Conservation (phyloP, 2,329 filamentous ascomycete genomes). For the Trichoderma aggressivum region DNA sequence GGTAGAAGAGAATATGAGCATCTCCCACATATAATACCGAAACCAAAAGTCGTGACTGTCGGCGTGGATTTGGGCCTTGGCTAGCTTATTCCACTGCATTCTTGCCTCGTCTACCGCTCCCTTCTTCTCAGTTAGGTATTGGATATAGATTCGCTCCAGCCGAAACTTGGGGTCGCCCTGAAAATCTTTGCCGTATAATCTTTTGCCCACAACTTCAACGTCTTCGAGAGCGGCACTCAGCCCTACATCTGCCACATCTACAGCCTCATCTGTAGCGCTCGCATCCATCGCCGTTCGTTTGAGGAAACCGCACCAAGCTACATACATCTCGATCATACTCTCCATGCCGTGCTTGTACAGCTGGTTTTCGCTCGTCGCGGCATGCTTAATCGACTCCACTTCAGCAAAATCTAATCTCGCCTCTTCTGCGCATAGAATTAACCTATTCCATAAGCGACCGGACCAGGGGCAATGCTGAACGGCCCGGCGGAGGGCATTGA, state of each 20-base stretch:
- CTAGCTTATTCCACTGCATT: constrained; percentile 70
- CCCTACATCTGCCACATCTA: constrained; percentile 86
- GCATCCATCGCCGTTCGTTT: constrained; percentile 78
- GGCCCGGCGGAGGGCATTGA: constrained; percentile 74
- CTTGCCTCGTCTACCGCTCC: constrained; percentile 74
- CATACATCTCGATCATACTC: constrained; percentile 84
- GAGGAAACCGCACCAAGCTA: constrained; percentile 91
- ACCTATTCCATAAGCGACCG: constrained; percentile 84
- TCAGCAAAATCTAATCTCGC: constrained; percentile 72
- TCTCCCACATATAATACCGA: constrained; percentile 87
- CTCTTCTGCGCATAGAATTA: constrained; percentile 79
- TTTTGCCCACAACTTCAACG: constrained; percentile 73
- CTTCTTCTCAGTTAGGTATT: constrained; percentile 83
- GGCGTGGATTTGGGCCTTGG: constrained; percentile 59
- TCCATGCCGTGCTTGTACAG: constrained; percentile 84
- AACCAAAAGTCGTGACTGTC: constrained; percentile 93
- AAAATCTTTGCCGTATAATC: constrained; percentile 69
- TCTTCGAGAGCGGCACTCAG: constrained; percentile 83
- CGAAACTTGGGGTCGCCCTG: constrained; percentile 86
- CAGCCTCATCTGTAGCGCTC: constrained; percentile 73
- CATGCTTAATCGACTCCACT: constrained; percentile 87
- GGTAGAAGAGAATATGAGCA: constrained; percentile 58
- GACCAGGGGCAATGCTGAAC: constrained; percentile 93
- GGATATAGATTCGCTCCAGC: constrained; percentile 86
- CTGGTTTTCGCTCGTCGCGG: constrained; percentile 79